Percentiles rank a stretch among this genome's conserved stretches.
phyloP scores from a whole-genome alignment of 495 filamentous ascomycete species.

The Lasiosphaeris hirsuta region DNA sequence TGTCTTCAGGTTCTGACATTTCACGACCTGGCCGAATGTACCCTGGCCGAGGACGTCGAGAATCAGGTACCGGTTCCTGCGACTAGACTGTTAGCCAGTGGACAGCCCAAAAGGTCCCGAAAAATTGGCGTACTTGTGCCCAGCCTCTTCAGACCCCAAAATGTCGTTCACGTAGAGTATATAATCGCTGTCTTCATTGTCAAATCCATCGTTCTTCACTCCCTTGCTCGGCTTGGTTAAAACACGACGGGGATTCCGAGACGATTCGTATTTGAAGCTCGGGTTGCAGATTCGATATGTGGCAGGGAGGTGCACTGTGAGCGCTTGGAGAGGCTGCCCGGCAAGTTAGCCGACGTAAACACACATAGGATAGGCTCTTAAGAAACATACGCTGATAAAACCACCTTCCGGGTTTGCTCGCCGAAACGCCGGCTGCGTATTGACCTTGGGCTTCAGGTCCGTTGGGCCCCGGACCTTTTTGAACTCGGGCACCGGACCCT shows the following conservation, averaged over 20 bases:
- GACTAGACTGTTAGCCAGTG: conserved; percentile 19
- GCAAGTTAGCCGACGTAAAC: conserved; percentile 8
- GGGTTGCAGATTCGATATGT: conserved; percentile 99
- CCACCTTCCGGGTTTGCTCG: conserved; percentile 96
- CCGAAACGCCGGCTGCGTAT: conserved; percentile 82
- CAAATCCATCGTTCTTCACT: conserved; percentile 96
- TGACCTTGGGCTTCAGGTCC: conserved; percentile 79
- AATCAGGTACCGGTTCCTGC: conserved; percentile 94
- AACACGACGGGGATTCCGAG: conserved; percentile 93
- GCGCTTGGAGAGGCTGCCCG: conserved; percentile 83
- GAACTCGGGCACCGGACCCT: conserved; percentile 84
- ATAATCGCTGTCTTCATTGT: conserved; percentile 99
- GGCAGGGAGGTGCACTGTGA: conserved; percentile 88
- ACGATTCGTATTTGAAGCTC: conserved; percentile 97
- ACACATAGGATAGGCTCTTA: background rate
- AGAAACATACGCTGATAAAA: conserved; percentile 85
- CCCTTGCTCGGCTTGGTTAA: conserved; percentile 99
- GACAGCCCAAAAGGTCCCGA: background rate
- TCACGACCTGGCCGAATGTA: conserved; percentile 99
- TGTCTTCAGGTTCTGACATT: conserved; percentile 97
- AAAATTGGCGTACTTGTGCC: conserved; percentile 75
- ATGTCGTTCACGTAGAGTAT: conserved; percentile 99
- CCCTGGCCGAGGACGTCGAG: conserved; percentile 97
- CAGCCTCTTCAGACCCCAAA: conserved; percentile 93
- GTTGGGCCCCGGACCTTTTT: conserved; percentile 66